These are phyloP conservation scores for Trypanosoma vivax DNA, from an alignment of 208 protist species.

Conservation along the genomic window DNA sequence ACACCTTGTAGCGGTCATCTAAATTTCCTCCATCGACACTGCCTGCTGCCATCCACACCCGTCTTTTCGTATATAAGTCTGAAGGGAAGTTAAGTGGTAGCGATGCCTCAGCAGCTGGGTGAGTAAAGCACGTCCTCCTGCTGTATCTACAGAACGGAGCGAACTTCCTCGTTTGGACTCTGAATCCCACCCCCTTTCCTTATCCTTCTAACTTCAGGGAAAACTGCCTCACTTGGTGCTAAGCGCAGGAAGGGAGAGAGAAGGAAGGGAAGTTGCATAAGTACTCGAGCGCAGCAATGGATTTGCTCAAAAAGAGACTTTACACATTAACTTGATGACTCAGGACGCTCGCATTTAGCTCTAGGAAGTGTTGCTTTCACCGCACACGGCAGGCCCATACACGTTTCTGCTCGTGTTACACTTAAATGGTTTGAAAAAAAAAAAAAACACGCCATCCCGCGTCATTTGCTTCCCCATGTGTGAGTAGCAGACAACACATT, in stretches of 20 bases:
- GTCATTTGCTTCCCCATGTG: background rate
- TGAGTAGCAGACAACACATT: too few species aligned
- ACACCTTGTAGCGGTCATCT: slow-evolving; percentile 73
- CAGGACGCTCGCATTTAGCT: too few species aligned
- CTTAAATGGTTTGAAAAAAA: too few species aligned
- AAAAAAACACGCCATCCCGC: background rate
- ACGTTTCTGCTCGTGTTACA: too few species aligned
- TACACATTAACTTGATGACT: too few species aligned
- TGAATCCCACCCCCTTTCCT: slow-evolving; percentile 3
- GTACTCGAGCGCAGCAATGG: too few species aligned
- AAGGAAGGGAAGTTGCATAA: too few species aligned
- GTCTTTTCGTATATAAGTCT: background rate
- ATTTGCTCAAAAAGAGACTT: too few species aligned
- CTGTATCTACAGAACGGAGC: slow-evolving; percentile 11
- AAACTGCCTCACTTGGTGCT: background rate
- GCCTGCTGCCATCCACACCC: background rate
- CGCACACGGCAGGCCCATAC: too few species aligned
- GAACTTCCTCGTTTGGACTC: slow-evolving; percentile 16
- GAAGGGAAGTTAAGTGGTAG: background rate
- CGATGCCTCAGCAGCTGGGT: background rate
- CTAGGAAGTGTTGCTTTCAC: too few species aligned
- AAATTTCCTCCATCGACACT: background rate
- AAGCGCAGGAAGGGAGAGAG: slow-evolving; percentile 1
- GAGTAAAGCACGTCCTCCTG: background rate
- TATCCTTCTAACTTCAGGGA: background rate